Evolutionary conservation across 2,329 filamentous ascomycete species (phyloP).

Genomic region (Alternaria sp.): DNA sequence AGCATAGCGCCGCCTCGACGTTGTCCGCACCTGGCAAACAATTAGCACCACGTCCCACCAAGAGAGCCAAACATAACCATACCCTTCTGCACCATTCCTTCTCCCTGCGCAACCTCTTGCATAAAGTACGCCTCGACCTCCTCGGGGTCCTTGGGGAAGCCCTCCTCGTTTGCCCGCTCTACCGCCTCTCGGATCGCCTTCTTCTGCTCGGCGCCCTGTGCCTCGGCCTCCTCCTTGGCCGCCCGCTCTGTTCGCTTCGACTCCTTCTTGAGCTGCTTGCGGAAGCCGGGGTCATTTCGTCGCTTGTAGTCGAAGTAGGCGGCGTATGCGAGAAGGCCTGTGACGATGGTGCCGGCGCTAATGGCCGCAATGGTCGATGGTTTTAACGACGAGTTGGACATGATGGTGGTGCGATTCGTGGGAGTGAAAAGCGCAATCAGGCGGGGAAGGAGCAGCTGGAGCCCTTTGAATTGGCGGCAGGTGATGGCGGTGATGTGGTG

Average conservation of each 20-base stretch:
- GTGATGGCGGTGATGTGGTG: constrained; percentile 18
- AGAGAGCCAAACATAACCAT: constrained; percentile 26
- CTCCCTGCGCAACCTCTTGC: constrained; percentile 88
- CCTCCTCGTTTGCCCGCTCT: constrained; percentile 83
- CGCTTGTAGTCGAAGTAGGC: constrained; percentile 71
- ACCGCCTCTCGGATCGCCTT: constrained; percentile 77
- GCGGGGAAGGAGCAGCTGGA: neutral
- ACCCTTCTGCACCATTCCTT: constrained; percentile 84
- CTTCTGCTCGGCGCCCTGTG: constrained; percentile 69
- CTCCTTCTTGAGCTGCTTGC: constrained; percentile 71
- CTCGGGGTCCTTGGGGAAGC: constrained; percentile 87
- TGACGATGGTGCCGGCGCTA: constrained; percentile 63
- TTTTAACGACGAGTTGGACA: constrained; percentile 32
- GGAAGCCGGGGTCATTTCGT: constrained; percentile 68
- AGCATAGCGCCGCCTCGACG: constrained; percentile 87
- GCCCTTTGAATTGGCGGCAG: constrained; percentile 10
- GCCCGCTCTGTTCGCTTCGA: constrained; percentile 74
- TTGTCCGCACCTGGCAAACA: constrained; percentile 64
- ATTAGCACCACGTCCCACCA: constrained; percentile 20
- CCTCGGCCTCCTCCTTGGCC: constrained; percentile 74
- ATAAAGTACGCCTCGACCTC: constrained; percentile 97
- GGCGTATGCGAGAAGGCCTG: constrained; percentile 68
- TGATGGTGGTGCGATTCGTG: constrained; percentile 7
- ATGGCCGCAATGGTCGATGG: constrained; percentile 62
- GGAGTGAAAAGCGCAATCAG: constrained; percentile 1